Evolutionary conservation across 2,329 filamentous ascomycete species (phyloP), one percentile per base, ranked within the genome.

Genomic region (Knufia petricola): DNA sequence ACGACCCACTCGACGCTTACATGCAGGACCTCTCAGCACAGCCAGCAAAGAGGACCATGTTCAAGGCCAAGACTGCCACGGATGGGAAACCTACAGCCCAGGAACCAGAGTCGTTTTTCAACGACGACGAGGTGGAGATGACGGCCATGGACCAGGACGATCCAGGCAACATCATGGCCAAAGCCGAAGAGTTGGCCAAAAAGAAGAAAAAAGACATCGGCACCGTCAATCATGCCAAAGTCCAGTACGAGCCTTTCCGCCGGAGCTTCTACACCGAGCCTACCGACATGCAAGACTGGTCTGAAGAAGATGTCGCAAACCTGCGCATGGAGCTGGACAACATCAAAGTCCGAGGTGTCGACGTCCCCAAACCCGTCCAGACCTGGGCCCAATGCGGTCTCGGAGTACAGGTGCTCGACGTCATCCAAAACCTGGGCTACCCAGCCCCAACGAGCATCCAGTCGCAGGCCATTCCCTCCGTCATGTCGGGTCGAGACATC

Each of bases 351-450:
- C 81, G 84, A 51, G 88, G 89, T 52, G 81, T 87, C 56, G 80
- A 95, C 59, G 82, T 94, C 3, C 92, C 92, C 1, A 94, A 89
- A 60, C 92, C 92, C 3, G 89, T 98, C 8, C 84, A 87, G 60
- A 95, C 94, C 66, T 98, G 89, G 87, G 89, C 90, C 0, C 90
- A 96, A 61, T 95, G 89, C 63, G 92, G 92, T 40, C 76, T 95
- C 43, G 87, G 88, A 13, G 79, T 87, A 24, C 86, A 89, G 60
- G 89, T 87, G 4, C 70, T 95, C 48, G 87, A 95, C 60, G 84
- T 95, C 31, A 82, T 98, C 54, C 79, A 82, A 32, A 78, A 77
- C 46, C 70, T 95, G 31, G 85, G 85, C 4, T 98, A 88, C 63
- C 85, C 94, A 49, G 85, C 82, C 61, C 89, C 92, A 0, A 96